Evolutionary conservation across 2,329 filamentous ascomycete species (phyloP), one percentile per base, ranked within the genome.

Genomic region (Diaporthe capsici): DNA sequence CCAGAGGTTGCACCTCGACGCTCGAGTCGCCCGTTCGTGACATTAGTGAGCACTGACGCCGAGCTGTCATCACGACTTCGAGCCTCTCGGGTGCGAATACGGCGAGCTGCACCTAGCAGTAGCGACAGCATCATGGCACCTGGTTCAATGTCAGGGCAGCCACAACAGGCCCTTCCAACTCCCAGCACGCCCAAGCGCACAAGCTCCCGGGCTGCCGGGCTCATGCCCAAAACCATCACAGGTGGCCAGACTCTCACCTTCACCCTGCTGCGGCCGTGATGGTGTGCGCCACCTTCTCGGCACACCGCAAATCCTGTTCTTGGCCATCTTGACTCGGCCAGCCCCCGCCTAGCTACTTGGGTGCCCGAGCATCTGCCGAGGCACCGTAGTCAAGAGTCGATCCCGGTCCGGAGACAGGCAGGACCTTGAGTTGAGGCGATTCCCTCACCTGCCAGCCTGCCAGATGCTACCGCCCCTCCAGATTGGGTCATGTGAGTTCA

Each of bases 1-100:
- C 8, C 57, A 60, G 34, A 60, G 34, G 57, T 61, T 22, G 8
- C 57, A 61, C 37, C 34, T 42, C 57, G 57, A 61, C 57, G 57
- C 57, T 61, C 57, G 57, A 61, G 57, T 60, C 34, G 57, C 57
- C 57, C 20, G 34, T 60, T 60, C 57, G 57, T 39, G 34, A n/a
- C 31, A 39, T 5, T 60, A 17, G 22, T 39, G 57, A 42, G 57
- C 57, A 60, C 57, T 39, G 57, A 22, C 57, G 57, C 34, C 57
- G 34, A 25, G 55, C 55, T 60, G 57, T 39, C 57, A 39, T 8
- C 57, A 39, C 57, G 7, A 15, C 22, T 2, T 22, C 57, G 57
- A 61, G 57, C 57, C 25, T 61, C 55, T 61, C 34, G 8, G 12
- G 34, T 39, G 57, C 34, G 34, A 42, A 6, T 25, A n/a, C 57